Percentiles rank a stretch among this genome's conserved stretches.
These are phyloP conservation scores for Trichosphaerium sp. DNA, from an alignment of 78 protist genomes.

Conservation along the genomic window DNA sequence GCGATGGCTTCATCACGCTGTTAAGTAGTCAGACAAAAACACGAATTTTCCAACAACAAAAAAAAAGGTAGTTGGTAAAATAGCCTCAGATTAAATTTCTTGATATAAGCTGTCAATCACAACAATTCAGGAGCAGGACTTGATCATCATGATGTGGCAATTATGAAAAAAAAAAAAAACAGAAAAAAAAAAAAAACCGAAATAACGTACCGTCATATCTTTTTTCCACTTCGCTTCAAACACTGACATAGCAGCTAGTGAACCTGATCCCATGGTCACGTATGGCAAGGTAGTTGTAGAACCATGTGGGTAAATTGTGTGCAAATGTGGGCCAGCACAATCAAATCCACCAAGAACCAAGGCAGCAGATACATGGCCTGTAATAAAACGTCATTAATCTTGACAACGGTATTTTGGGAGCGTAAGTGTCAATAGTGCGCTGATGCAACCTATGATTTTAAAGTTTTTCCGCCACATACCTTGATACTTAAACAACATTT, in stretches of 20 bases:
- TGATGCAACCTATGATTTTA: background rate
- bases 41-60: background rate
- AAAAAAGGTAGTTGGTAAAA: background rate
- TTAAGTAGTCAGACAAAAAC: background rate
- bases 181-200: no score
- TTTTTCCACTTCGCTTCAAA: slow-evolving; percentile 80
- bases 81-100: background rate
- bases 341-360: slow-evolving; percentile 97
- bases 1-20: slow-evolving; percentile 83
- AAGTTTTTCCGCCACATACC: no score
- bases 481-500: slow-evolving; percentile 75
- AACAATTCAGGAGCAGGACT: background rate
- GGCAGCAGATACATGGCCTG: slow-evolving; percentile 93
- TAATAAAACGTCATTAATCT: no score
- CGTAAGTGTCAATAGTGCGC: background rate
- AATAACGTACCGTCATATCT: slow-evolving; percentile 52
- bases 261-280: slow-evolving; percentile 98
- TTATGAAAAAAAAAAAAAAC: no score
- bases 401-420: no score
- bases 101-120: background rate
- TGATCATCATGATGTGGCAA: background rate
- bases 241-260: slow-evolving; percentile 94
- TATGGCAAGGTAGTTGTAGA: slow-evolving; percentile 82
- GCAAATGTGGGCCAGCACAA: slow-evolving; percentile 73
- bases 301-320: slow-evolving; percentile 92